Evolutionary conservation across 1,284 basidiomycete genomes (phyloP).

Genomic region (Golubevia sp.): DNA sequence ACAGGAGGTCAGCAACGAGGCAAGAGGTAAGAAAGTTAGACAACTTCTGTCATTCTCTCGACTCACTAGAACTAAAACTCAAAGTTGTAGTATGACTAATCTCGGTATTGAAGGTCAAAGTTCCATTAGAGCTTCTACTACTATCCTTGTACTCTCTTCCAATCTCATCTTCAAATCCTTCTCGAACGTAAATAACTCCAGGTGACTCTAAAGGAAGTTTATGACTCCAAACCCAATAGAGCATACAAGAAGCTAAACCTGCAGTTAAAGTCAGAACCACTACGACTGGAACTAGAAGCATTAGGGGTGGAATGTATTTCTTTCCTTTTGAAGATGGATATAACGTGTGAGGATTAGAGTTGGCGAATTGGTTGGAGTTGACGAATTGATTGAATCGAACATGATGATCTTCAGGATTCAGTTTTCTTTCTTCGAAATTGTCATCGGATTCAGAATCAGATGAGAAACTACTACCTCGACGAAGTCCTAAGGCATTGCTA

Average conservation of each 20-base stretch:
- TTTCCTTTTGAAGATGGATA: too few species aligned
- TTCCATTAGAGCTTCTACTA: neutral
- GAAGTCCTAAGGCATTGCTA: too few species aligned
- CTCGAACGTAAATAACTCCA: conserved; percentile 14
- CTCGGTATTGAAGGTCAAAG: conserved; percentile 10
- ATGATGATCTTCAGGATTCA: too few species aligned
- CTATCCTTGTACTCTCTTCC: conserved; percentile 9
- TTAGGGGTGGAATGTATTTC: conserved; percentile 8
- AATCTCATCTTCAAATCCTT: conserved; percentile 11
- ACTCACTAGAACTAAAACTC: conserved; percentile 2
- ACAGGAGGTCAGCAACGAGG: too few species aligned
- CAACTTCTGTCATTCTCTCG: too few species aligned
- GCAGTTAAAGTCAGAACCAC: conserved; percentile 11
- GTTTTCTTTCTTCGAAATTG: too few species aligned
- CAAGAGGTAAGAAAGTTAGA: too few species aligned
- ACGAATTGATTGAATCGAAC: too few species aligned
- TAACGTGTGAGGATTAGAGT: too few species aligned
- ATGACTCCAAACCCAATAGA: conserved; percentile 11
- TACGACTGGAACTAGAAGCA: conserved; percentile 10
- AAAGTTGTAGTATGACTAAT: conserved; percentile 14
- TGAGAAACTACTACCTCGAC: too few species aligned
- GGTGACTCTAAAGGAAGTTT: conserved; percentile 8
- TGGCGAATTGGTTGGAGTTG: too few species aligned
- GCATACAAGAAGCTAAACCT: conserved; percentile 12
- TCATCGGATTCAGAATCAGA: too few species aligned